Percentiles rank a stretch among this genome's conserved stretches.
These are phyloP conservation scores for Rasamsonia emersonii DNA, from an alignment of 2,329 filamentous ascomycete genomes.

Conservation along the genomic window DNA sequence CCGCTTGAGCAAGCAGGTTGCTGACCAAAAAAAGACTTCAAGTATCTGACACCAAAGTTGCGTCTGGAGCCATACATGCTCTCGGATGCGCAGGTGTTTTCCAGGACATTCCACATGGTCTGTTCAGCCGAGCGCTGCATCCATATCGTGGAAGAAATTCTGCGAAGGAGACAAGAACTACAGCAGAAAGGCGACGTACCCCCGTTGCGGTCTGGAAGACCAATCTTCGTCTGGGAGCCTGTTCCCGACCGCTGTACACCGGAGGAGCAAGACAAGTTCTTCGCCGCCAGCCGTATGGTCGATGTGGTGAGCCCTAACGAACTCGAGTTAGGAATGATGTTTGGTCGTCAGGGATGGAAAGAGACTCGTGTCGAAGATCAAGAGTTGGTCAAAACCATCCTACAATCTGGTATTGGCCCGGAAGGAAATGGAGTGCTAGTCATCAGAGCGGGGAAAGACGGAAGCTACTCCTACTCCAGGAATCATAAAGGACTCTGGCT, in stretches of 20 bases:
- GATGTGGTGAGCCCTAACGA: slow-evolving; percentile 73
- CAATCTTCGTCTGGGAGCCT: slow-evolving; percentile 89
- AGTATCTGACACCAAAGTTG: slow-evolving; percentile 78
- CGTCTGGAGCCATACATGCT: slow-evolving; percentile 69
- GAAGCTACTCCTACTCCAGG: slow-evolving; percentile 41
- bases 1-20: slow-evolving; percentile 3
- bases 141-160: slow-evolving; percentile 64
- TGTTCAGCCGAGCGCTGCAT: slow-evolving; percentile 72
- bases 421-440: slow-evolving; percentile 31
- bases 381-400: slow-evolving; percentile 26
- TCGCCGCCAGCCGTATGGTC: slow-evolving; percentile 45
- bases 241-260: slow-evolving; percentile 80
- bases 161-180: slow-evolving; percentile 40
- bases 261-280: slow-evolving; percentile 47
- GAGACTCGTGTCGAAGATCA: slow-evolving; percentile 18
- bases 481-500: slow-evolving; percentile 52
- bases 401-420: slow-evolving; percentile 29
- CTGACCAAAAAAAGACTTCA: slow-evolving; percentile 55
- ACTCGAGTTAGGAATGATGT: slow-evolving; percentile 76
- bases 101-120: slow-evolving; percentile 78
- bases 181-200: slow-evolving; percentile 18
- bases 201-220: slow-evolving; percentile 39
- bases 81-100: slow-evolving; percentile 55
- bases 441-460: slow-evolving; percentile 55
- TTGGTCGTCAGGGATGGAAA: slow-evolving; percentile 47